Percentiles rank a stretch among this genome's conserved stretches.
Evolutionary conservation across 176 grass and related monocot species (phyloP).

Genomic region (Aegilops bicornis): DNA sequence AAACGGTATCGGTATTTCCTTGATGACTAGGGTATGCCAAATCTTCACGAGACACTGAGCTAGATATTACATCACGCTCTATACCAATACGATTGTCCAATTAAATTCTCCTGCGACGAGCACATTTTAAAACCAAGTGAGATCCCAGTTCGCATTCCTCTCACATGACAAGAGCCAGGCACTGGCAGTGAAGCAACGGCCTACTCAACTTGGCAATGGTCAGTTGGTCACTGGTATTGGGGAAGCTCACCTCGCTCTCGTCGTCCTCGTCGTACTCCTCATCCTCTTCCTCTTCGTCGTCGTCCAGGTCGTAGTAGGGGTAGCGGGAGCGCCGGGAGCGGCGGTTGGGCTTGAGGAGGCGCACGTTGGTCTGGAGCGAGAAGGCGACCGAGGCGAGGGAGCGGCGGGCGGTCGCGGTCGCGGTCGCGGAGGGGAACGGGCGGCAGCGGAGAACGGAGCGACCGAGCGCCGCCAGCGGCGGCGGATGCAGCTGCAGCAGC

Average conservation of each 20-base stretch:
- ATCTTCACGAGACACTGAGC: neutral
- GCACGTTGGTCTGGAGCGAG: conserved; percentile 50
- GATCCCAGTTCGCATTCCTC: neutral
- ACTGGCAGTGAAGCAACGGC: conserved; percentile 2
- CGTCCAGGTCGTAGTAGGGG: conserved; percentile 57
- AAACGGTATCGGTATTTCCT: neutral
- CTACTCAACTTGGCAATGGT: neutral
- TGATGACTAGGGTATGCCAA: neutral
- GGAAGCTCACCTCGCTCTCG: conserved; percentile 38
- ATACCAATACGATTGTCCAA: neutral
- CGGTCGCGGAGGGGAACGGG: neutral
- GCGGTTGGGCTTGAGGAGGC: conserved; percentile 50
- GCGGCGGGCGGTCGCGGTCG: neutral
- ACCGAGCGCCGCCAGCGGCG: conserved; percentile 11
- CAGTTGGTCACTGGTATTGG: neutral
- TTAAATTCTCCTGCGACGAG: neutral
- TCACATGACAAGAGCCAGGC: neutral
- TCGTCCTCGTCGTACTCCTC: conserved; percentile 36
- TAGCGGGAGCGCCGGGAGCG: conserved; percentile 48
- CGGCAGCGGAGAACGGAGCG: neutral
- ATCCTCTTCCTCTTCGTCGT: conserved; percentile 27
- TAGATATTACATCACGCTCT: neutral
- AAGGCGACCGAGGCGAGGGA: conserved; percentile 35
- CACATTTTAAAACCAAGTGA: neutral
- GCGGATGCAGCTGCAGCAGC: conserved; percentile 35